Evolutionary conservation across 2,329 filamentous ascomycete genomes (phyloP), one percentile per base, ranked within the genome.

Genomic region (Colletotrichum sidae): DNA sequence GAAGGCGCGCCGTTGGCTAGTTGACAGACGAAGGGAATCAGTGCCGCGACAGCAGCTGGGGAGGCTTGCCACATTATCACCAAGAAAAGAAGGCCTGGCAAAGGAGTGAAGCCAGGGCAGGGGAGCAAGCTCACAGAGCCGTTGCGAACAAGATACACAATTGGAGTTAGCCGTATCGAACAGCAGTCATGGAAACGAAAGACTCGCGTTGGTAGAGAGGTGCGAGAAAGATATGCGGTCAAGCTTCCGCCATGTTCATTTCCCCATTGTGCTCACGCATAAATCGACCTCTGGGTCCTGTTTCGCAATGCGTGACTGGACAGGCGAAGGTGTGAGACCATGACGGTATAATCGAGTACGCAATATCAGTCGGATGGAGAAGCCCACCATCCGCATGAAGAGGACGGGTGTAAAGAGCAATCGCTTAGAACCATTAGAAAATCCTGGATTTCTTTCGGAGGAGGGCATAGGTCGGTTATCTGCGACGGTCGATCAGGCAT

Each of bases 1-100:
- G 46, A 34, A 15, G 70, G 70, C 12, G 75, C 74, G 37, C 72
- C 74, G 41, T 73, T 72, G 49, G 70, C 75, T 65, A 75, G 37
- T 44, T 63, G 53, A 10, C 44, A 17, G 8, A 50, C 49, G 11
- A 65, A 60, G 25, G 64, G 54, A 60, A 55, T 4, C 55, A 72
- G 74, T 35, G 76, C 75, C 65, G 77, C 75, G 39, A 74, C 61
- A 35, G 75, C 74, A 65, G 78, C 74, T 53, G 74, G 66, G 51
- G 64, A 69, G 41, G 71, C 42, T 63, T 76, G 71, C 70, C 74
- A 79, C 73, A 81, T 81, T 60, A 64, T 75, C 33, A 50, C 35
- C 37, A 25, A 25, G 25, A 25, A 25, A 25, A 25, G 37, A 9
- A 11, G 34, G 33, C 45, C 67, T 47, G 53, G 63, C 67, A 25